These are phyloP conservation scores for Penicillium dipodomyicola DNA, from an alignment of 495 filamentous ascomycete species.

Conservation along the genomic window DNA sequence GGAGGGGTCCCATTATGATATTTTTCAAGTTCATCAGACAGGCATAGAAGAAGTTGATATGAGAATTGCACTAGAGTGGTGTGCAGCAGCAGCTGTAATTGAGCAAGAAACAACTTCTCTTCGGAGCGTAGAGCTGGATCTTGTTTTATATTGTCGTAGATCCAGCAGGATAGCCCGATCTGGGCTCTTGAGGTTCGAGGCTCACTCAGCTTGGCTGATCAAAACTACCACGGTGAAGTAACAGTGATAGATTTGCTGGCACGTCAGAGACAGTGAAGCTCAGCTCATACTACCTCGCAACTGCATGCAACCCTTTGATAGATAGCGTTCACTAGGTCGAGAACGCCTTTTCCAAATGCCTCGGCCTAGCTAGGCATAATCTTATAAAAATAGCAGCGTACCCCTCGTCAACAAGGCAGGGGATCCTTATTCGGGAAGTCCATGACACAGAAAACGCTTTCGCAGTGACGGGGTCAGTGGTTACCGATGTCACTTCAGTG, in stretches of 20 bases:
- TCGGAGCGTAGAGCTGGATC: neutral
- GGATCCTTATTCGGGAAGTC: neutral
- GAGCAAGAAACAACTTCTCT: neutral
- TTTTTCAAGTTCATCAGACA: neutral
- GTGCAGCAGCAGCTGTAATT: neutral
- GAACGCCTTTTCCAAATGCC: neutral
- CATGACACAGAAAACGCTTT: neutral
- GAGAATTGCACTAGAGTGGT: neutral
- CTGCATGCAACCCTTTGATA: slow-evolving; percentile 10
- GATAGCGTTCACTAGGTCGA: no score
- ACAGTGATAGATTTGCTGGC: neutral
- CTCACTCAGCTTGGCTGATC: neutral
- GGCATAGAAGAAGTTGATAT: neutral
- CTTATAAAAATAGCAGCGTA: neutral
- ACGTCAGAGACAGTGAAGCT: neutral
- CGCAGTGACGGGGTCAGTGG: neutral
- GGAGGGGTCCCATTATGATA: slow-evolving; percentile 6
- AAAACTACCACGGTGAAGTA: neutral
- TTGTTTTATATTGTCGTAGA: neutral
- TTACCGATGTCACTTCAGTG: neutral
- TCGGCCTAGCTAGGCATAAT: neutral
- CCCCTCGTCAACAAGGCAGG: neutral
- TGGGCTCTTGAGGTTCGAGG: neutral
- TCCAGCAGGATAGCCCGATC: neutral
- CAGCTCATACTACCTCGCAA: slow-evolving; percentile 5